Evolutionary conservation across 2,329 filamentous ascomycete species (phyloP), one percentile per base, ranked within the genome.

Genomic region (Trichoderma sp.): DNA sequence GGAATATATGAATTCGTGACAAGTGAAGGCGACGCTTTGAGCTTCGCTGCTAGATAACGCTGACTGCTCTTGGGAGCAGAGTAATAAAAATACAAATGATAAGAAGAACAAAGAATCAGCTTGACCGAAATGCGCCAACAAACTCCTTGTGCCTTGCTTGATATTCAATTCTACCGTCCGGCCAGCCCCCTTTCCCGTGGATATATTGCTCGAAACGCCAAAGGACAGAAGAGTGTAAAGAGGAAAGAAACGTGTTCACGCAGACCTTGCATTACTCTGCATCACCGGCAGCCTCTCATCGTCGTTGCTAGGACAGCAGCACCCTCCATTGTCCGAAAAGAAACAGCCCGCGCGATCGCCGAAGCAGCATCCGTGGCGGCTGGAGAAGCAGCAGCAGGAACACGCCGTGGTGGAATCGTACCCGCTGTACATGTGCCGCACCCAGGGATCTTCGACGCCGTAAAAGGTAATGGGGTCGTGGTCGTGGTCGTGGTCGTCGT

Each of bases 271-370:
- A 26, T 52, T 46, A 24, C 34, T 24, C 43, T 52, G 43, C 59
- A 34, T 63, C 37, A 11, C 30, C 13, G 28, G 56, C 1, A 24
- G 24, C 59, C 59, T 61, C 59, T 56, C 49, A 2, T 39, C 49
- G 11, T 11, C 32, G 5, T 10, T 4, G 32, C 11, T 34, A 13
- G 32, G 14, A 13, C 32, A 34, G 32, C 11, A 11, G 52, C 46
- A 16, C 6, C 70, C 63, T 3, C 43, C 58, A 14, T 46, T 32
- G 26, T 72, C 65, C 14, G 67, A 72, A 24, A 69, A 72, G 14
- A 30, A 72, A 55, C 71, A 72, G 2, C 68, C 70, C 0, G 37
- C 69, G 4, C 37, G 37, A 5, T 71, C 70, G 1, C 69, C 68
- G 13, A 70, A 72, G 55, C 52, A 70, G 54, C 70, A 68, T 0